A percentile compares a stretch with the other conserved stretches of the same genome.
These are phyloP conservation scores for Fusarium albosuccineum DNA, from an alignment of 2,329 filamentous ascomycete species.

Conservation along the genomic window DNA sequence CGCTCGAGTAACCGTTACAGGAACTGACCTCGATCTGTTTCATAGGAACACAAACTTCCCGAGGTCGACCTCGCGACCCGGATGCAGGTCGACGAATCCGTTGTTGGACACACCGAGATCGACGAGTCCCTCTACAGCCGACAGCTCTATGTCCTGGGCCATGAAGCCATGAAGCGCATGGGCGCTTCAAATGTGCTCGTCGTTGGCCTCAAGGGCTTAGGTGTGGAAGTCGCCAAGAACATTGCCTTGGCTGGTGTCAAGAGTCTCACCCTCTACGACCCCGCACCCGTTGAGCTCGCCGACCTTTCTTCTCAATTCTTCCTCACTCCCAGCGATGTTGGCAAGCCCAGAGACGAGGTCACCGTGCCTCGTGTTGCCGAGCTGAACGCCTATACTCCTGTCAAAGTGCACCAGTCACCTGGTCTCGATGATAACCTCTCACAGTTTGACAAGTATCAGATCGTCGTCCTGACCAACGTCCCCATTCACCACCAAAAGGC, in stretches of 20 bases:
- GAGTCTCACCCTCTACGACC: slow-evolving; percentile 93
- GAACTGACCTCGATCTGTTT: slow-evolving; percentile 19
- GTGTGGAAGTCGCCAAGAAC: slow-evolving; percentile 99
- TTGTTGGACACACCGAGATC: slow-evolving; percentile 70
- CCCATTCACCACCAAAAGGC: slow-evolving; percentile 82
- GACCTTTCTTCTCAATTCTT: slow-evolving; percentile 99
- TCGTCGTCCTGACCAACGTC: slow-evolving; percentile 89
- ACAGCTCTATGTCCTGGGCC: slow-evolving; percentile 78
- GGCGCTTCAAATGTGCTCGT: slow-evolving; percentile 94
- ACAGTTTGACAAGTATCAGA: slow-evolving; percentile 91
- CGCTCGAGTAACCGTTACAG: neutral
- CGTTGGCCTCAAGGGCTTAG: slow-evolving; percentile 90
- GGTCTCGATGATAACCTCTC: slow-evolving; percentile 80
- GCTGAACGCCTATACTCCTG: slow-evolving; percentile 95
- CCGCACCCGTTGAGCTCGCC: slow-evolving; percentile 82
- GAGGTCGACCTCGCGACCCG: slow-evolving; percentile 73
- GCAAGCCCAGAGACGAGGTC: slow-evolving; percentile 88
- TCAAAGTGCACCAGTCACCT: slow-evolving; percentile 77
- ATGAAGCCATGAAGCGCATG: slow-evolving; percentile 99
- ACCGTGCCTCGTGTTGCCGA: slow-evolving; percentile 93
- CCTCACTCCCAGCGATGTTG: slow-evolving; percentile 87
- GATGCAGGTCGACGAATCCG: slow-evolving; percentile 75
- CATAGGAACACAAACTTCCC: slow-evolving; percentile 65
- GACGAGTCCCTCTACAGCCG: slow-evolving; percentile 81
- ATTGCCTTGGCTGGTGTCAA: slow-evolving; percentile 98